These are phyloP conservation scores for Bertia moriformis DNA, from an alignment of 2,329 filamentous ascomycete genomes.

Conservation along the genomic window DNA sequence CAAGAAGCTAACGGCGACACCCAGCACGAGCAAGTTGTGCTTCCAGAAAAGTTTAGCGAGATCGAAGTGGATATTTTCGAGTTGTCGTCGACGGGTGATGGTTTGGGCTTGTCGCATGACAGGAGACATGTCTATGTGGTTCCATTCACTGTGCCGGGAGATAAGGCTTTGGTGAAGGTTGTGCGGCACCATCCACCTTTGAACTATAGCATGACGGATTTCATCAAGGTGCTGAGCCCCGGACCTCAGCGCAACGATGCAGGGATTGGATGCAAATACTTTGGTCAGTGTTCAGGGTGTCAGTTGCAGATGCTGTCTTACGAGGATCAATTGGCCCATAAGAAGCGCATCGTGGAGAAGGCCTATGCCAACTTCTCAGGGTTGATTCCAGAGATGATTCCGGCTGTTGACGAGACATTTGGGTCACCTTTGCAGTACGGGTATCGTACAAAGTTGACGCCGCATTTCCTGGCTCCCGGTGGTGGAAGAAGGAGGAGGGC, in stretches of 20 bases:
- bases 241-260: constrained; percentile 45
- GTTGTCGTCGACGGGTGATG: constrained; percentile 58
- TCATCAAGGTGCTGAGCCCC: constrained; percentile 43
- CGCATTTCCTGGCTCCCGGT: constrained; percentile 51
- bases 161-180: constrained; percentile 47
- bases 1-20: background rate
- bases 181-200: constrained; percentile 37
- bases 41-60: constrained; percentile 41
- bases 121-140: constrained; percentile 45
- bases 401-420: constrained; percentile 49
- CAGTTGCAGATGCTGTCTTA: constrained; percentile 66
- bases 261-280: constrained; percentile 51
- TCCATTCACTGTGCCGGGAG: constrained; percentile 55
- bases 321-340: constrained; percentile 51
- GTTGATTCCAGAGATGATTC: constrained; percentile 43
- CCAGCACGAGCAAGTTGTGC: constrained; percentile 3
- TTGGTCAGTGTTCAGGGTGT: constrained; percentile 54
- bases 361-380: constrained; percentile 60
- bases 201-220: constrained; percentile 49
- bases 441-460: constrained; percentile 64
- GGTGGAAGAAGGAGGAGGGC: constrained; percentile 19
- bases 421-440: constrained; percentile 55
- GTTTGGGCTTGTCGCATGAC: constrained; percentile 42
- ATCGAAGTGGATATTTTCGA: constrained; percentile 47
- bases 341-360: constrained; percentile 54